Conservation (phyloP, 352 stramenopile species). For the Phytophthora gonapodyides region DNA sequence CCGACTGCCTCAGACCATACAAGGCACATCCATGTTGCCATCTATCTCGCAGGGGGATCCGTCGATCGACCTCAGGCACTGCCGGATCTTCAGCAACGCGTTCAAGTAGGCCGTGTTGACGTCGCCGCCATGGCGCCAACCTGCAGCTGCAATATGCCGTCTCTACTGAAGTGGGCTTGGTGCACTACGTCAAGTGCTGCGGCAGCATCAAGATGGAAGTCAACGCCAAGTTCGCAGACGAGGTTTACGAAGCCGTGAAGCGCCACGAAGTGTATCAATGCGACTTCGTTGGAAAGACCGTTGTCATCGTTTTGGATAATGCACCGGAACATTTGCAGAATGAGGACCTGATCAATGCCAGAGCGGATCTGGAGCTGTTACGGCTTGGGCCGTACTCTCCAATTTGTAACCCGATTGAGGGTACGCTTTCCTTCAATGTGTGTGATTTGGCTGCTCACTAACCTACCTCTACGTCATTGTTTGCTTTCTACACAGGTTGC, state of each 20-base stretch:
- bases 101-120: constrained; percentile 23
- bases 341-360: neutral
- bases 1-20: constrained; percentile 11
- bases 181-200: constrained; percentile 4
- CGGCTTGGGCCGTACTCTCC: neutral
- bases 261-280: neutral
- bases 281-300: neutral
- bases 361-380: neutral
- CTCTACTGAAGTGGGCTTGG: neutral
- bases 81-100: neutral
- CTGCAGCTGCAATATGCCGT: neutral
- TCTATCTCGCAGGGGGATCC: constrained; percentile 7
- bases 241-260: neutral
- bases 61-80: constrained; percentile 1
- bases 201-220: no score
- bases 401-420: neutral
- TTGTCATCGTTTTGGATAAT: neutral
- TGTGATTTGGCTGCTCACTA: neutral
- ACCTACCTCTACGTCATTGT: no score
- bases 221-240: neutral
- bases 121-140: constrained; percentile 6
- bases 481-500: no score
- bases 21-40: constrained; percentile 2
- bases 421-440: neutral
- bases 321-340: neutral